Base-by-base conservation (phyloP, 305 asterid genomes). In the Solanum chacoense region DNA sequence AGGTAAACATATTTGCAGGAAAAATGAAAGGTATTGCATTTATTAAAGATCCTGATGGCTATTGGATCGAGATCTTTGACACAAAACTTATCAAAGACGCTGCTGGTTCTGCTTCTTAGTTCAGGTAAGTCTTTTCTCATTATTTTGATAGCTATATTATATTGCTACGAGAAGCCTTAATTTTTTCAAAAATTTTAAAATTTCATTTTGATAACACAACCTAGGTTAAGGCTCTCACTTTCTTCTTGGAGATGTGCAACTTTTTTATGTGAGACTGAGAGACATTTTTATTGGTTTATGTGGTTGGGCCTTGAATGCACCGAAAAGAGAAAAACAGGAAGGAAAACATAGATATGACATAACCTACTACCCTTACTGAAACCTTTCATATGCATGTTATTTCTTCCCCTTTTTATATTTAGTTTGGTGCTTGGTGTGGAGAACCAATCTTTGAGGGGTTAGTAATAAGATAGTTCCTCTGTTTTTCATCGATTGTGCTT, bases 21-120 rank as follows among this genome's bases (percentile, higher is more conserved):
- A 96, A 92, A 90, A 90, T 96, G 67, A 94, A 94, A 93, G 96
- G 93, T 63, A 87, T 96, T 85, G 98, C 98, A 26, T 95, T 96
- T 93, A 91, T 96, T 87, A 95, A 96, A 93, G 98, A 96, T 92
- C 99, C 99, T 14, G 98, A 97, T 91, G 98, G 98, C 91, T 97
- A 97, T 92, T 95, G 98, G 98, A 96, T 97, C 72, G 99, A 97
- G 94, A 94, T 95, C 89, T 96, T 96, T 26, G 98, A 96, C 93
- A 92, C 94, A 40, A 88, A 80, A 72, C 77, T 86, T 5, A 93
- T 97, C 65, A 94, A 92, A 86, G 90, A 89, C 29, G 55, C 93
- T 89, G 88, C 89, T 84, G 80, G 42, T 74, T 94, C 94, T 87
- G 94, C 95, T 88, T 94, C 73, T 79, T 63, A 50, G 74, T 80